Percentiles rank a stretch among this genome's conserved stretches.
Conservation (phyloP, 805 yeast species). For the Metschnikowia dekortorum region DNA sequence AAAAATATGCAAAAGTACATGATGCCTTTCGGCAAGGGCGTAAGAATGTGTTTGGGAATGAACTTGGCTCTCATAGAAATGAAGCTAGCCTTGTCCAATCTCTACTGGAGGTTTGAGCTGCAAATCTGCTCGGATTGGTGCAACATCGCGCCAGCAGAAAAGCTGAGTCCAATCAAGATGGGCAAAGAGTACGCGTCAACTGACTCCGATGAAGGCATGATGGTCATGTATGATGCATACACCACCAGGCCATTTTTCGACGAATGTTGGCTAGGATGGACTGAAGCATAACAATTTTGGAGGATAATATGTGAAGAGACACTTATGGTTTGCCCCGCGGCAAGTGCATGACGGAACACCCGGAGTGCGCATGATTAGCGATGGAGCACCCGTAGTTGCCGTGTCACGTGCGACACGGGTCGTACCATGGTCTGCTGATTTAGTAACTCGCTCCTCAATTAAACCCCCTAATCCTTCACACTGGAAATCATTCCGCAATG, state of each 20-base stretch:
- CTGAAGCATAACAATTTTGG: background rate
- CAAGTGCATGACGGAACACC: background rate
- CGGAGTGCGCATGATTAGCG: constrained; percentile 1
- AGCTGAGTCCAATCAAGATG: constrained; percentile 9
- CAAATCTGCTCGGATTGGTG: constrained; percentile 44
- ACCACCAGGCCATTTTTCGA: constrained; percentile 50
- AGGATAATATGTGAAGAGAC: background rate
- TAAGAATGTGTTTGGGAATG: constrained; percentile 72
- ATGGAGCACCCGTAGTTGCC: constrained; percentile 2
- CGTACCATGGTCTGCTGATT: background rate
- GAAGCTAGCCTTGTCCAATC: constrained; percentile 50
- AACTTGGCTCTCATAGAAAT: constrained; percentile 63
- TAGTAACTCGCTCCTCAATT: background rate
- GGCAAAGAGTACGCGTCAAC: constrained; percentile 15
- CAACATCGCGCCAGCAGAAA: constrained; percentile 17
- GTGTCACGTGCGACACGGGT: constrained; percentile 3
- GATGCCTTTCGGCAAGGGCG: constrained; percentile 71
- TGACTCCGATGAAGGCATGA: constrained; percentile 40
- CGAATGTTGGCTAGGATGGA: constrained; percentile 49
- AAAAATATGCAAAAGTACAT: constrained; percentile 47
- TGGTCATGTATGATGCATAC: constrained; percentile 55
- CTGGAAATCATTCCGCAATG: constrained; percentile 16
- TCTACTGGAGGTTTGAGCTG: constrained; percentile 48
- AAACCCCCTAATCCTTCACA: background rate
- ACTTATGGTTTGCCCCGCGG: background rate